Percentiles rank a stretch among this genome's conserved stretches.
phyloP scores from a whole-genome alignment of 2,329 filamentous ascomycete genomes.

The Septoria linicola region DNA sequence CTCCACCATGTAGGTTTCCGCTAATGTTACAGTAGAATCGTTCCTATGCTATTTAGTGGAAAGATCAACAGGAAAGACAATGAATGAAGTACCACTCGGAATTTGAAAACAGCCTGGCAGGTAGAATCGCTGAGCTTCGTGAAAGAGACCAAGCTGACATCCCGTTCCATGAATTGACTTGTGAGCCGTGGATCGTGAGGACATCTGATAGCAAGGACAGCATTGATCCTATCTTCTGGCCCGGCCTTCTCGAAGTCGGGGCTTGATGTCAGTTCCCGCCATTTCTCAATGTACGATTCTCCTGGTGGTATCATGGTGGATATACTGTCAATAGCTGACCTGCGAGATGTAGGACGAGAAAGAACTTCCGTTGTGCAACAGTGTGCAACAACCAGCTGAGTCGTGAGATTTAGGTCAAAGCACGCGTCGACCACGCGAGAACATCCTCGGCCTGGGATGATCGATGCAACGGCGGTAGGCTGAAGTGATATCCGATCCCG shows the following conservation, averaged over 20 bases:
- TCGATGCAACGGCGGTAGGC: no score
- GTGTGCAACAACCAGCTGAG: neutral
- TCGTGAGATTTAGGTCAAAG: no score
- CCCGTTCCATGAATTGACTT: conserved; percentile 26
- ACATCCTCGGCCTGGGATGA: no score
- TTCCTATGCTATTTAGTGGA: conserved; percentile 23
- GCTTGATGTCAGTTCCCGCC: conserved; percentile 2
- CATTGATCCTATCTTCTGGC: conserved; percentile 30
- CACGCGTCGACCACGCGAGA: no score
- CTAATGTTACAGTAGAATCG: conserved; percentile 48
- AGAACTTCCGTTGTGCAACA: neutral
- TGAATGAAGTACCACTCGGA: conserved; percentile 39
- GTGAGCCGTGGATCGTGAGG: conserved; percentile 23
- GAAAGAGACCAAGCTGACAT: conserved; percentile 34
- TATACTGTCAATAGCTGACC: neutral
- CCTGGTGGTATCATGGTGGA: conserved; percentile 19
- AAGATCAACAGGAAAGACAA: no score
- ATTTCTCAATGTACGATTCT: conserved; percentile 14
- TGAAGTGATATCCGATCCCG: no score
- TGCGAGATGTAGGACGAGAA: no score
- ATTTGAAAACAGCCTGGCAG: conserved; percentile 44
- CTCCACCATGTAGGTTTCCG: conserved; percentile 55
- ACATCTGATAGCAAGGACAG: conserved; percentile 19
- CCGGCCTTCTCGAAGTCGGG: conserved; percentile 22
- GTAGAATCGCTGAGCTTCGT: conserved; percentile 39